phyloP scores from a whole-genome alignment of 352 stramenopile species.

The Phytopythium litorale region DNA sequence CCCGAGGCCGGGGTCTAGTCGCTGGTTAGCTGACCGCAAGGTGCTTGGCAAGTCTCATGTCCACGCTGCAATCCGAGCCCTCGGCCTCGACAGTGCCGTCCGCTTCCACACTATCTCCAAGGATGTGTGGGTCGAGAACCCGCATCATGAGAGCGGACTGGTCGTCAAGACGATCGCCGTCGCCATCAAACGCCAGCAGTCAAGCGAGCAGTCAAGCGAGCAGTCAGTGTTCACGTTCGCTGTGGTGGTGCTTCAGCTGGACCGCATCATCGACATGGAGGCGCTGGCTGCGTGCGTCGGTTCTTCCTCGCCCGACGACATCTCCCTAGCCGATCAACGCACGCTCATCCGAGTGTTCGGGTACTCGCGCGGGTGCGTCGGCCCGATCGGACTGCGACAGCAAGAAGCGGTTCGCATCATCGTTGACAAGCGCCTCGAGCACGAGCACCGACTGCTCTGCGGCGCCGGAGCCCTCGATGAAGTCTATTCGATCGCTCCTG shows the following conservation, averaged over 20 bases:
- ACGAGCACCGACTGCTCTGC: constrained; percentile 33
- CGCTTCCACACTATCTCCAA: constrained; percentile 21
- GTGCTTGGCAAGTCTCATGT: constrained; percentile 33
- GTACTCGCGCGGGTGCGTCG: constrained; percentile 54
- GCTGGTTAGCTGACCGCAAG: background rate
- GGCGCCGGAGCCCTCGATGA: constrained; percentile 39
- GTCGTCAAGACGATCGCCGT: constrained; percentile 71
- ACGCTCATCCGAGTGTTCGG: constrained; percentile 64
- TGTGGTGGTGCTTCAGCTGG: constrained; percentile 45
- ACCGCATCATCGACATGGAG: constrained; percentile 51
- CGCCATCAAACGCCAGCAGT: constrained; percentile 12
- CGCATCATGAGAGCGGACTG: constrained; percentile 16
- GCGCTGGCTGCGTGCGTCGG: constrained; percentile 24
- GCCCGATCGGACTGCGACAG: constrained; percentile 56
- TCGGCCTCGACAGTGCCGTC: constrained; percentile 14
- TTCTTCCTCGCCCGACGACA: constrained; percentile 16
- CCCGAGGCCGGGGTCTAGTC: background rate
- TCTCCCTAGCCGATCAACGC: constrained; percentile 49
- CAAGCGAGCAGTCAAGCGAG: background rate
- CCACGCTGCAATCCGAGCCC: constrained; percentile 20
- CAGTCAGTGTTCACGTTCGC: constrained; percentile 15
- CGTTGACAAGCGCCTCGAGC: constrained; percentile 30
- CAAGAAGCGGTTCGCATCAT: constrained; percentile 46
- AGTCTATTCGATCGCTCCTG: constrained; percentile 43
- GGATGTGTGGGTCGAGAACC: constrained; percentile 13